These are phyloP conservation scores for Saccharomyces hybrid DNA, from an alignment of 1,139 yeast species.

Conservation along the genomic window DNA sequence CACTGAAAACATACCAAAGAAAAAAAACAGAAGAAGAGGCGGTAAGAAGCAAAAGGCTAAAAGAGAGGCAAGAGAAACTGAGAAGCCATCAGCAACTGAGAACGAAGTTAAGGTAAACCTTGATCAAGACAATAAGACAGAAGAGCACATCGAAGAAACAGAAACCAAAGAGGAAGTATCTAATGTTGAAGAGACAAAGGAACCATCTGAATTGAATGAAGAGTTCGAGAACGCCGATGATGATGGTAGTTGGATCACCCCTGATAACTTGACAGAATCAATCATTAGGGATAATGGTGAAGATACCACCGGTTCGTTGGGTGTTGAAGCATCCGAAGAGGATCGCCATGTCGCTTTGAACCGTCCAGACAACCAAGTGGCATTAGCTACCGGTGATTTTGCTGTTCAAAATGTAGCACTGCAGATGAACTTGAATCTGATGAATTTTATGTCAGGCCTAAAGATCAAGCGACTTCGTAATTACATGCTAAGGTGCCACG, in stretches of 20 bases:
- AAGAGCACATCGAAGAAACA: conserved; percentile 8
- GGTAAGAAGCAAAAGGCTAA: conserved; percentile 56
- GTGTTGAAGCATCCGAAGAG: conserved; percentile 22
- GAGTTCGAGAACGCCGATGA: conserved; percentile 56
- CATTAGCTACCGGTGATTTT: conserved; percentile 90
- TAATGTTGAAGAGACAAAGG: conserved; percentile 11
- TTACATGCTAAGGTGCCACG: conserved; percentile 95
- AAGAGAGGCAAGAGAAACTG: conserved; percentile 31
- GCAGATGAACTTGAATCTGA: conserved; percentile 79
- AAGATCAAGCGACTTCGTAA: conserved; percentile 80
- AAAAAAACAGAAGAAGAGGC: conserved; percentile 53
- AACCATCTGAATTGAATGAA: conserved; percentile 50
- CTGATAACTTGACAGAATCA: conserved; percentile 68
- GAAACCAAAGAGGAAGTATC: conserved; percentile 9
- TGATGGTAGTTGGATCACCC: conserved; percentile 94
- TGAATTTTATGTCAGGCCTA: conserved; percentile 78
- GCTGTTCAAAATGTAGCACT: conserved; percentile 93
- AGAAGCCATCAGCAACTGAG: conserved; percentile 9
- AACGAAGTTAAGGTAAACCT: conserved; percentile 15
- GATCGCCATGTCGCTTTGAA: conserved; percentile 18
- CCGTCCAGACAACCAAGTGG: conserved; percentile 49
- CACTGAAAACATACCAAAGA: conserved; percentile 18
- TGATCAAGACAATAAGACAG: conserved; percentile 9
- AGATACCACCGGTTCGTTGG: conserved; percentile 36
- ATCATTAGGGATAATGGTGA: conserved; percentile 58